A percentile compares a stretch with the other conserved stretches of the same genome.
These are phyloP conservation scores for slime mould (Dictyostelium discoideum) DNA, from an alignment of 78 protist genomes.

Conservation along the genomic window DNA sequence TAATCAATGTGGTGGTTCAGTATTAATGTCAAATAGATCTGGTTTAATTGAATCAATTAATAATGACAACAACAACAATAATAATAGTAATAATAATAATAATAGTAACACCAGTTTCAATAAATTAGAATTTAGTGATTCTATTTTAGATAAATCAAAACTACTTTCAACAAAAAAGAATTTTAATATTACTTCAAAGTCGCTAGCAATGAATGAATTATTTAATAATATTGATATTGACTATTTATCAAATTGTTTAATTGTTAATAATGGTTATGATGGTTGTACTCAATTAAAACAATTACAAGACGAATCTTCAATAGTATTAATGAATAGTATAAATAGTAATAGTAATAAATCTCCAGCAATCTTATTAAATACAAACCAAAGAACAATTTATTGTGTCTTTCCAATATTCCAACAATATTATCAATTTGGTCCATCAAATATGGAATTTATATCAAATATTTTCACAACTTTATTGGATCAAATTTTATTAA, in stretches of 20 bases:
- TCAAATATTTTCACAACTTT: not conserved
- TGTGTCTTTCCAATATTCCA: not conserved
- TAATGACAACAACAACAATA: not conserved
- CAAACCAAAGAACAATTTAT: not conserved
- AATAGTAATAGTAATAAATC: not conserved
- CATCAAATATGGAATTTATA: not conserved
- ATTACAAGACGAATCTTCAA: not conserved
- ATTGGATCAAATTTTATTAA: not conserved
- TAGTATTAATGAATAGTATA: not conserved
- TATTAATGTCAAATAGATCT: not conserved
- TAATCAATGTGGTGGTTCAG: not conserved
- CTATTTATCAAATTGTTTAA: not conserved
- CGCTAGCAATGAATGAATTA: not conserved
- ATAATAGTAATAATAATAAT: not conserved
- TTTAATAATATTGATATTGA: not conserved
- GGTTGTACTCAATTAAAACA: not conserved
- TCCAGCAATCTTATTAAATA: not conserved
- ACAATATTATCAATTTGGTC: not conserved
- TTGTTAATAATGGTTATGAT: not conserved
- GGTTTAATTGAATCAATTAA: not conserved
- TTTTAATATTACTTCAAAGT: not conserved
- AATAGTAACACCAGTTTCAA: not conserved
- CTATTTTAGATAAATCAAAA: not conserved
- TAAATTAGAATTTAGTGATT: not conserved
- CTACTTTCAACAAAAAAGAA: not conserved